A percentile compares a stretch with the other conserved stretches of the same genome.
These are phyloP conservation scores for Vitis vinifera DNA, from an alignment of 164 flowering plant species.

Conservation along the genomic window DNA sequence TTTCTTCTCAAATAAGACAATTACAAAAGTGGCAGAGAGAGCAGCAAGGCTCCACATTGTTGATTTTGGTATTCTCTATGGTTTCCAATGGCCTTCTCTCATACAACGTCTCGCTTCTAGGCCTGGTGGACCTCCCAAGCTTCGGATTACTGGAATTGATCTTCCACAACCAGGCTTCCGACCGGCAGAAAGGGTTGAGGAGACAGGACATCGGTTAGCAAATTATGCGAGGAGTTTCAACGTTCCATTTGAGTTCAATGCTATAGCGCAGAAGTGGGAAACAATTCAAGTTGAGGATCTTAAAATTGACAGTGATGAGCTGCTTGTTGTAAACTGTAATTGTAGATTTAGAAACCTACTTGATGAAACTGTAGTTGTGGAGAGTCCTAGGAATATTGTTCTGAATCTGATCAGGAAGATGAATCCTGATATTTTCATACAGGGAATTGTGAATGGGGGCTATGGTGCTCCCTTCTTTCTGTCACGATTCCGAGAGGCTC, in stretches of 20 bases:
- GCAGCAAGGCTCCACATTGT: constrained; percentile 40
- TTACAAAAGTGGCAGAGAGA: constrained; percentile 17
- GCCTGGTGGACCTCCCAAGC: constrained; percentile 38
- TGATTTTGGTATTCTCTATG: constrained; percentile 48
- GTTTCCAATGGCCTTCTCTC: constrained; percentile 55
- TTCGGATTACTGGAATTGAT: constrained; percentile 44
- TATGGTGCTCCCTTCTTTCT: constrained; percentile 47
- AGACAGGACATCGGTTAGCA: constrained; percentile 33
- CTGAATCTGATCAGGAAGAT: constrained; percentile 36
- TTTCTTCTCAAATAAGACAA: constrained; percentile 31
- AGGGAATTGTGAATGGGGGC: constrained; percentile 40
- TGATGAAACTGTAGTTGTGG: constrained; percentile 40
- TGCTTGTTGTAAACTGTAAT: constrained; percentile 37
- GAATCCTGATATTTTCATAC: constrained; percentile 36
- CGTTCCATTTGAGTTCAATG: constrained; percentile 37
- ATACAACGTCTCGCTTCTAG: constrained; percentile 34
- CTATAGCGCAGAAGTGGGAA: constrained; percentile 50
- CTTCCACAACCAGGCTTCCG: constrained; percentile 39
- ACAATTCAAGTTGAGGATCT: constrained; percentile 41
- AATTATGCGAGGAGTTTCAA: constrained; percentile 25
- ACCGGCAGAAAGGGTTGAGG: constrained; percentile 36
- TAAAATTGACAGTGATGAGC: constrained; percentile 28
- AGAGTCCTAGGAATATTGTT: constrained; percentile 40
- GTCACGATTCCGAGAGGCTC: constrained; percentile 52
- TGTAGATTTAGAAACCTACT: constrained; percentile 24